These are phyloP conservation scores for Chenopodium berlandieri DNA, from an alignment of 148 eudicot genomes.

Conservation along the genomic window DNA sequence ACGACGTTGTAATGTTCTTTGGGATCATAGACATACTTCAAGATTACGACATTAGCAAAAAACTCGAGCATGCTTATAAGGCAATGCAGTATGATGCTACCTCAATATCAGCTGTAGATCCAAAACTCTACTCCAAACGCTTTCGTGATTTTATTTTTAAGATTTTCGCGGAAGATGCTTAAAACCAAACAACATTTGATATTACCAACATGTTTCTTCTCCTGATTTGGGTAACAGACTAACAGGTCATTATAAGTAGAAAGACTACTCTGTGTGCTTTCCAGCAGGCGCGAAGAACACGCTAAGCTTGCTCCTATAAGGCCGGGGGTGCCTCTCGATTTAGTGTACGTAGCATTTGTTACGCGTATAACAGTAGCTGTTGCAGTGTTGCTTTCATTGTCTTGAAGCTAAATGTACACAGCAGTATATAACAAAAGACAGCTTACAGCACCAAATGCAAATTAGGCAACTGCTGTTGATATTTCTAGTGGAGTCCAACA, in stretches of 20 bases:
- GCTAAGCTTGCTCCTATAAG: no score
- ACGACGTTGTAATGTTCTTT: constrained; percentile 84
- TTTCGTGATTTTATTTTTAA: constrained; percentile 78
- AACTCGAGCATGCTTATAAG: constrained; percentile 93
- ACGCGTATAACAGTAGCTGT: neutral
- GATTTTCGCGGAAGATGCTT: constrained; percentile 54
- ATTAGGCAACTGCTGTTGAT: neutral
- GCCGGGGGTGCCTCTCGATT: no score
- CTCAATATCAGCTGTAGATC: constrained; percentile 86
- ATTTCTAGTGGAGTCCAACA: neutral
- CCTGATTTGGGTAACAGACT: constrained; percentile 1
- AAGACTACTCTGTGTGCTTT: neutral
- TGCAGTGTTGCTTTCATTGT: neutral
- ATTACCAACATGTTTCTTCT: neutral
- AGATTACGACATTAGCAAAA: constrained; percentile 92
- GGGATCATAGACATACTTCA: constrained; percentile 95
- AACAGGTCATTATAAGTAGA: constrained; percentile 7
- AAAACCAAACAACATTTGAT: neutral
- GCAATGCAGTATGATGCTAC: constrained; percentile 83
- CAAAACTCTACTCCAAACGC: constrained; percentile 69
- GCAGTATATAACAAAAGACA: neutral
- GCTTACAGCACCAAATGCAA: neutral
- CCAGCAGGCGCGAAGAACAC: neutral
- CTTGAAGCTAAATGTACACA: constrained; percentile 1
- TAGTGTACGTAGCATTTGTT: neutral